Percentiles rank a stretch among this genome's conserved stretches.
These are phyloP conservation scores for Mycena rosella DNA, from an alignment of 768 basidiomycete species.

Conservation along the genomic window DNA sequence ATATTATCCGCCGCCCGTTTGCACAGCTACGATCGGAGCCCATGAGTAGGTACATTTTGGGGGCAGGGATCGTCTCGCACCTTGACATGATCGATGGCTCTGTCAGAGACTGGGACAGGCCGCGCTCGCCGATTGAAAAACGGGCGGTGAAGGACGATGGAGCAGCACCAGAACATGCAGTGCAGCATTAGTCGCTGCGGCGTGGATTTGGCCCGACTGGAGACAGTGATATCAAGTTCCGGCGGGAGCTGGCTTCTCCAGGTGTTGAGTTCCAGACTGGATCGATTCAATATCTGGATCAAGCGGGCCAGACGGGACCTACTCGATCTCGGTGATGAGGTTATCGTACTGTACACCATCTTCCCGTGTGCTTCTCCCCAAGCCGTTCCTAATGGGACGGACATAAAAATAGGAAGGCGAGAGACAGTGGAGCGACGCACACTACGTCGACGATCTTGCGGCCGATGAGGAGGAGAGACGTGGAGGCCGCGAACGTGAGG, in stretches of 20 bases:
- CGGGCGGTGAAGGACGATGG: conserved; percentile 55
- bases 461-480: conserved; percentile 48
- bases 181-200: conserved; percentile 51
- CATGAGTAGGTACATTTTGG: too few species aligned
- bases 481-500: conserved; percentile 47
- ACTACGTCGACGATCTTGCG: conserved; percentile 48
- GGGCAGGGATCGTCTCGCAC: background rate
- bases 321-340: conserved; percentile 38
- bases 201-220: conserved; percentile 40
- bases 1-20: conserved; percentile 52
- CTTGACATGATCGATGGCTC: conserved; percentile 36
- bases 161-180: conserved; percentile 50
- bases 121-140: conserved; percentile 31
- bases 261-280: conserved; percentile 34
- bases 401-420: background rate
- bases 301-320: background rate
- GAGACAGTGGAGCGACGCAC: conserved; percentile 37
- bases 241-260: conserved; percentile 44
- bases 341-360: conserved; percentile 21
- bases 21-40: conserved; percentile 41
- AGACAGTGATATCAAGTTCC: conserved; percentile 47
- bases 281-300: background rate
- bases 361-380: background rate
- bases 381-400: conserved; percentile 12
- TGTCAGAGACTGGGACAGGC: conserved; percentile 7